Base-by-base conservation (phyloP, 2,329 filamentous ascomycete species). In the Trichophyton mentagrophytes region DNA sequence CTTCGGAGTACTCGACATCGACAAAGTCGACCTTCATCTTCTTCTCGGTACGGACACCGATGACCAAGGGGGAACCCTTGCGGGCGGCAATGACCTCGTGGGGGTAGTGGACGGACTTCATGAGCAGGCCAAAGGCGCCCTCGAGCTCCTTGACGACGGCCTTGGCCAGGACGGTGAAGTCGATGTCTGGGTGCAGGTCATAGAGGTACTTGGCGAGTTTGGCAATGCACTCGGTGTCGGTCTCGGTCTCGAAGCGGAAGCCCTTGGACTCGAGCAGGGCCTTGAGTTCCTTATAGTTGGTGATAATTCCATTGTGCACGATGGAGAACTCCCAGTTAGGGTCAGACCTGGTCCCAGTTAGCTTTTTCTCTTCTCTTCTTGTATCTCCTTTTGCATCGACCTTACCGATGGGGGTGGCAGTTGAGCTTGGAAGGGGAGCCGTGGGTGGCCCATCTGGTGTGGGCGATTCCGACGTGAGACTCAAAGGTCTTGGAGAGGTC, bases 11-110 rank as follows among this genome's bases (percentile, higher is more conserved):
- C 79, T 99, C 93, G 64, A 99, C 93, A 74, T 99, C 93, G 73
- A 99, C 93, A 71, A 99, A 99, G 79, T 99, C 93, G 65, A 99
- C 93, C 87, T 97, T 99, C 93, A 99, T 97, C 80, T 95, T 95
- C 82, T 88, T 95, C 78, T 90, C 83, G 61, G 93, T 97, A 79
- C 90, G 89, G 73, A 99, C 93, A 78, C 93, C 93, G 69, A 99
- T 90, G 65, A 99, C 93, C 64, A 99, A 84, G 49, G 93, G 93
- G 64, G 93, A 99, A 78, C 93, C 93, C 84, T 99, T 99, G 70
- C 93, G 90, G 73, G 93, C 93, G 61, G 93, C 93, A 76, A 99
- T 90, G 65, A 97, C 88, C 80, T 99, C 93, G 73, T 96, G 90
- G 63, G 93, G 93, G 80, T 90, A 99, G 83, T 97, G 92, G 61